Evolutionary conservation across 2,329 filamentous ascomycete species (phyloP).

Genomic region (Fusarium annulatum): DNA sequence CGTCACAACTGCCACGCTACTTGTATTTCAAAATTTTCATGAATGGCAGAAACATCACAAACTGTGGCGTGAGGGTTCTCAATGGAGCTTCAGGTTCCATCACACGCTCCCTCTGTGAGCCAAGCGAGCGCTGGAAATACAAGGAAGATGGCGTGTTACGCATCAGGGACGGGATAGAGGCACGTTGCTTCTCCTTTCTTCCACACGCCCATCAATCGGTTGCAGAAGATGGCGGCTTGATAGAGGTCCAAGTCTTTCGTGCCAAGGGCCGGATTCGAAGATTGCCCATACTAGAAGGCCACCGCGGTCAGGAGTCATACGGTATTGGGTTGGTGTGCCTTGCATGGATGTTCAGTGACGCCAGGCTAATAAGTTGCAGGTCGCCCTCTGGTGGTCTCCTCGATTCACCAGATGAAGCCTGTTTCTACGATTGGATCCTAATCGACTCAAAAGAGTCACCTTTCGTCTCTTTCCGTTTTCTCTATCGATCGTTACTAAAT

Average conservation of each 20-base stretch:
- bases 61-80: slow-evolving; percentile 62
- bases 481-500: slow-evolving; percentile 65
- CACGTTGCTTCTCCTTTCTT: slow-evolving; percentile 63
- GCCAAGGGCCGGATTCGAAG: slow-evolving; percentile 59
- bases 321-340: slow-evolving; percentile 62
- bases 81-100: slow-evolving; percentile 53
- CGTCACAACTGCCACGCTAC: slow-evolving; percentile 51
- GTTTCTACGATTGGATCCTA: slow-evolving; percentile 64
- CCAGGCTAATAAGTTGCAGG: slow-evolving; percentile 48
- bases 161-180: slow-evolving; percentile 57
- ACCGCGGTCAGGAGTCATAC: slow-evolving; percentile 60
- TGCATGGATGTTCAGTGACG: not conserved
- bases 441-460: slow-evolving; percentile 63
- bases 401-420: slow-evolving; percentile 61
- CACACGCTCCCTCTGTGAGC: slow-evolving; percentile 61
- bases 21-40: slow-evolving; percentile 67
- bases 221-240: slow-evolving; percentile 65
- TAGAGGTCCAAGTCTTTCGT: slow-evolving; percentile 65
- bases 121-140: slow-evolving; percentile 56
- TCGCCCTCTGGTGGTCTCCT: slow-evolving; percentile 65
- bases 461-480: slow-evolving; percentile 65
- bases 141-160: slow-evolving; percentile 50
- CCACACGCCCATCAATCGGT: slow-evolving; percentile 51
- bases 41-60: slow-evolving; percentile 63
- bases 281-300: slow-evolving; percentile 55